These are phyloP conservation scores for Bimuria novae-zelandiae DNA, from an alignment of 2,329 filamentous ascomycete species.

Conservation along the genomic window DNA sequence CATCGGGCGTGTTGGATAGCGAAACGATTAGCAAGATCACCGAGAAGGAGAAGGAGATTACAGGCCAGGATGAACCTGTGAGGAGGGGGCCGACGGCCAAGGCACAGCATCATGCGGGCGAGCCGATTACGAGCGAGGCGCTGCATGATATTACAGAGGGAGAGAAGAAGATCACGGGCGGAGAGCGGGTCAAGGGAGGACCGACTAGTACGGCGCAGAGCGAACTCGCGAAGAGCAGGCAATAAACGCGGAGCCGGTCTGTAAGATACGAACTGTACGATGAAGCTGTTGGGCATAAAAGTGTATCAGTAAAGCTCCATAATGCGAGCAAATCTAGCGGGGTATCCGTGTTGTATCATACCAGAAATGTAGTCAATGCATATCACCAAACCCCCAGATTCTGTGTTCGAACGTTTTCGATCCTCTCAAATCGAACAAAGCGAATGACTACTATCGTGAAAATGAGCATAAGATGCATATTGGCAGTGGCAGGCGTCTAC, in stretches of 20 bases:
- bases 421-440: not conserved
- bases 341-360: too few species aligned
- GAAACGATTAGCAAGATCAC: conserved; percentile 35
- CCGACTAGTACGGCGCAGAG: conserved; percentile 40
- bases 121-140: conserved; percentile 35
- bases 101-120: conserved; percentile 35
- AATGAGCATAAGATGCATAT: not conserved
- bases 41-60: conserved; percentile 36
- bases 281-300: not conserved
- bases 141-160: conserved; percentile 40
- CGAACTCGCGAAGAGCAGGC: conserved; percentile 35
- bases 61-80: conserved; percentile 24
- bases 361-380: too few species aligned
- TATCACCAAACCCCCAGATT: too few species aligned
- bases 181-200: conserved; percentile 37
- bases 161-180: conserved; percentile 40
- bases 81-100: conserved; percentile 33
- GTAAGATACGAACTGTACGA: not conserved
- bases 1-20: conserved; percentile 31
- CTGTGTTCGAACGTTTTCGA: too few species aligned
- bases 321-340: too few species aligned
- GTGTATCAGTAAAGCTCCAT: not conserved
- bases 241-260: not conserved
- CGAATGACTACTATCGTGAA: too few species aligned
- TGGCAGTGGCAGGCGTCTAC: not conserved